A percentile compares a stretch with the other conserved stretches of the same genome.
phyloP scores from a whole-genome alignment of 202 grass and related monocot species.

The Carex sylvatica region DNA sequence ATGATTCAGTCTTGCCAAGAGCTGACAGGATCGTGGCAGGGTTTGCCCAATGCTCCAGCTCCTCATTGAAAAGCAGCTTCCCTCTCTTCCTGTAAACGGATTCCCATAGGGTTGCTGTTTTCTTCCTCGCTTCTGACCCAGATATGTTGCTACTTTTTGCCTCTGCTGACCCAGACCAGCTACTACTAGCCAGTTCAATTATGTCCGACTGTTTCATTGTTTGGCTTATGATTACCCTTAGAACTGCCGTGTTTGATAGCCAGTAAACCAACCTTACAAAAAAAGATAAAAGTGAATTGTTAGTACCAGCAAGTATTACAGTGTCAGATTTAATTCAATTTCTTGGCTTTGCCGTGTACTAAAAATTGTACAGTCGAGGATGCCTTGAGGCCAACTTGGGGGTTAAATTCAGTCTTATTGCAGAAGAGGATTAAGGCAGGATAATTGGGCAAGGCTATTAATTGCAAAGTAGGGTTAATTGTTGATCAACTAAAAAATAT shows the following conservation, averaged over 20 bases:
- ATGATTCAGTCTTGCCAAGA: constrained; percentile 84
- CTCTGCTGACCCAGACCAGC: constrained; percentile 27
- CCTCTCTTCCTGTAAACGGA: constrained; percentile 82
- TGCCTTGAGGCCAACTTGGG: not conserved
- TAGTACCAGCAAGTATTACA: not conserved
- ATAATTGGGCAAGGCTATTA: not conserved
- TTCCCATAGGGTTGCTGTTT: constrained; percentile 78
- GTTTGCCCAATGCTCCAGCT: constrained; percentile 85
- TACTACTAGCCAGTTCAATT: constrained; percentile 24
- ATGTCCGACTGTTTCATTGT: constrained; percentile 43
- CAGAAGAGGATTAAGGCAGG: not conserved
- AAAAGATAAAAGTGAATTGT: not conserved
- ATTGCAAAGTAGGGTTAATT: not conserved
- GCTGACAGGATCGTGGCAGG: constrained; percentile 70
- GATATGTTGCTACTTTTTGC: constrained; percentile 25
- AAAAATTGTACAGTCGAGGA: not conserved
- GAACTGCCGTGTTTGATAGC: constrained; percentile 81
- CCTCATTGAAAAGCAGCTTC: constrained; percentile 58
- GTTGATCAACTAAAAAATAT: not conserved
- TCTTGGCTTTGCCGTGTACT: not conserved
- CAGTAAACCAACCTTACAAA: constrained; percentile 85
- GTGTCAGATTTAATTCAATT: not conserved
- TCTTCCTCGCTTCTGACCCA: constrained; percentile 43
- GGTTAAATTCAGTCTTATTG: not conserved
- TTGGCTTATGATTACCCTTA: constrained; percentile 76